A percentile compares a stretch with the other conserved stretches of the same genome.
phyloP scores from a whole-genome alignment of 2,329 filamentous ascomycete genomes.

The Beauveria rudraprayagi region DNA sequence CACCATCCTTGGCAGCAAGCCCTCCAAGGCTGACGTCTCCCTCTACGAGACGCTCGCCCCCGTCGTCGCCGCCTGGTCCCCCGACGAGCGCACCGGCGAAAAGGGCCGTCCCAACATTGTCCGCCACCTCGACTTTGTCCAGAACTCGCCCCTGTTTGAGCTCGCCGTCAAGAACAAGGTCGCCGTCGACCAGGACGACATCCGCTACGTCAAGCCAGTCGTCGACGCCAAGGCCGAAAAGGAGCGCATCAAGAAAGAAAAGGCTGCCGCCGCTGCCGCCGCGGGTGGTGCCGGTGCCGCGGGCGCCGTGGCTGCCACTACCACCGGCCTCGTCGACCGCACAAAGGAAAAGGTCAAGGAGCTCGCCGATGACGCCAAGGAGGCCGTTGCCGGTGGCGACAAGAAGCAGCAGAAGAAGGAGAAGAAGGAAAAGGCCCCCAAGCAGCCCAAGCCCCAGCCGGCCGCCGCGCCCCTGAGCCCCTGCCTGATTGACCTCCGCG shows the following conservation, averaged over 20 bases:
- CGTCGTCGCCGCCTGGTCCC: conserved; percentile 67
- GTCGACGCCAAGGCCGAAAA: conserved; percentile 92
- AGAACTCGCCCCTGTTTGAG: conserved; percentile 72
- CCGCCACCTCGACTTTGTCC: conserved; percentile 86
- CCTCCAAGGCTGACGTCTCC: conserved; percentile 77
- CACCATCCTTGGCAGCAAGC: conserved; percentile 82
- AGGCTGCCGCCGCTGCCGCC: conserved; percentile 58
- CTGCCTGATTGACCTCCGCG: conserved; percentile 83
- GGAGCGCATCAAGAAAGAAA: conserved; percentile 94
- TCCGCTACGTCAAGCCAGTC: conserved; percentile 81
- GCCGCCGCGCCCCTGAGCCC: conserved; percentile 73
- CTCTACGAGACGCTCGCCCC: conserved; percentile 74
- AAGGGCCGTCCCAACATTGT: conserved; percentile 86
- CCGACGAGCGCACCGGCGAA: conserved; percentile 84
- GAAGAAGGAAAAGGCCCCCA: conserved; percentile 83
- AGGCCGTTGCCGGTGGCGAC: conserved; percentile 25
- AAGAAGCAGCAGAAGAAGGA: conserved; percentile 72
- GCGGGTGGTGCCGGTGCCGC: conserved; percentile 39
- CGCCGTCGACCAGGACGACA: conserved; percentile 66
- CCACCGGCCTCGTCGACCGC: conserved; percentile 46
- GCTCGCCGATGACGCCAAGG: conserved; percentile 43
- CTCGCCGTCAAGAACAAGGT: conserved; percentile 69
- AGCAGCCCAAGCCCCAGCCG: conserved; percentile 59
- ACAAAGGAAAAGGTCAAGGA: conserved; percentile 53
- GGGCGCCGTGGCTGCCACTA: conserved; percentile 36